These are phyloP conservation scores for Lichina pygmaea DNA, from an alignment of 495 filamentous ascomycete species.

Conservation along the genomic window DNA sequence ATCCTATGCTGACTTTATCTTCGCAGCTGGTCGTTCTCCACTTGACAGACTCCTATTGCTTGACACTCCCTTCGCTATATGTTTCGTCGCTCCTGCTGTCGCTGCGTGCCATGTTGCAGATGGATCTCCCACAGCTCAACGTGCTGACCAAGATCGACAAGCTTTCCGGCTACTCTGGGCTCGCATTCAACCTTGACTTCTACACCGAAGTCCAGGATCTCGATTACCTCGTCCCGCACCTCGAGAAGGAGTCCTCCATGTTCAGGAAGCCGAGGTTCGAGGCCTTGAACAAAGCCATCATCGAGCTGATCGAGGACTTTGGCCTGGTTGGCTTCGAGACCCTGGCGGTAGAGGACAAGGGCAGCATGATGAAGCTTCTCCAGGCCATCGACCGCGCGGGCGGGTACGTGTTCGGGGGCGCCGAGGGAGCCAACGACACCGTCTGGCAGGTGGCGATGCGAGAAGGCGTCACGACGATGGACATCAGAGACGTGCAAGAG, in stretches of 20 bases:
- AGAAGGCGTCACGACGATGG: slow-evolving; percentile 52
- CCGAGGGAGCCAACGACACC: slow-evolving; percentile 77
- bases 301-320: slow-evolving; percentile 68
- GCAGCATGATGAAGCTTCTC: slow-evolving; percentile 77
- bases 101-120: slow-evolving; percentile 87
- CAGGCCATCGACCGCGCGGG: slow-evolving; percentile 69
- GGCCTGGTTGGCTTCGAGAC: slow-evolving; percentile 78
- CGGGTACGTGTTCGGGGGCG: slow-evolving; percentile 77
- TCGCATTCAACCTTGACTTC: slow-evolving; percentile 72
- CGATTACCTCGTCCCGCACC: slow-evolving; percentile 49
- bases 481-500: slow-evolving; percentile 74
- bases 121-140: slow-evolving; percentile 86
- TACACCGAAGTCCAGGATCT: slow-evolving; percentile 98
- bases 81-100: slow-evolving; percentile 80
- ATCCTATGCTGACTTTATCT: neutral
- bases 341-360: slow-evolving; percentile 83
- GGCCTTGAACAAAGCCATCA: slow-evolving; percentile 59
- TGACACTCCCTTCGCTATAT: slow-evolving; percentile 78
- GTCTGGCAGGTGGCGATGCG: slow-evolving; percentile 89
- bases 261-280: slow-evolving; percentile 44
- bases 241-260: slow-evolving; percentile 30
- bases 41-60: slow-evolving; percentile 72
- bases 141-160: slow-evolving; percentile 96
- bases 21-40: slow-evolving; percentile 66
- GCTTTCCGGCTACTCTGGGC: slow-evolving; percentile 43